These are phyloP conservation scores for Clitopilus hobsonii DNA, from an alignment of 768 basidiomycete genomes.

Conservation along the genomic window DNA sequence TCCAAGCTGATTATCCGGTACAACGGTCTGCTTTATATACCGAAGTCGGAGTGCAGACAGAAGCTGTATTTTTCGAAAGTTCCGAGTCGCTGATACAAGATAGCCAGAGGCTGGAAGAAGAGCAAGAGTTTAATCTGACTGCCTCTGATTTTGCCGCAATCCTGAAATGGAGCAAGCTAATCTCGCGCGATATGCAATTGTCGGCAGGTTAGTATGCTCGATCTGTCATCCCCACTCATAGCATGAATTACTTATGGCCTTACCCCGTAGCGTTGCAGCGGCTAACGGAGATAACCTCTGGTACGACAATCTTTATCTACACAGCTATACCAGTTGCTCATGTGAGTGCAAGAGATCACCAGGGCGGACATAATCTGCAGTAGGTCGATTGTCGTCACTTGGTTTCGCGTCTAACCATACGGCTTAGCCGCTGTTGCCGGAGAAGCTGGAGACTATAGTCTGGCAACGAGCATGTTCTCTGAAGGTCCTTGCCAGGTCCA, in stretches of 20 bases:
- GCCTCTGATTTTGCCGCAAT: constrained; percentile 65
- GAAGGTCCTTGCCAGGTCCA: constrained; percentile 62
- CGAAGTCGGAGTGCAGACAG: constrained; percentile 65
- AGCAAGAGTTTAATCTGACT: constrained; percentile 52
- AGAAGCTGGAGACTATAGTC: constrained; percentile 66
- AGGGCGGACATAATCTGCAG: background rate
- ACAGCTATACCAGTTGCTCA: background rate
- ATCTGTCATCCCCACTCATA: no score
- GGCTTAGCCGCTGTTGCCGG: constrained; percentile 65
- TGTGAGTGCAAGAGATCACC: background rate
- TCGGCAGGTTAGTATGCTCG: constrained; percentile 51
- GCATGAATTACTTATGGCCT: no score
- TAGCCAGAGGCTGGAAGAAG: constrained; percentile 33
- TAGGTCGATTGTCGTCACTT: no score
- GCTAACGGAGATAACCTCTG: constrained; percentile 68
- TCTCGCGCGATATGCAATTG: constrained; percentile 69
- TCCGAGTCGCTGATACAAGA: constrained; percentile 21
- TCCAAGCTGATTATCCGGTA: constrained; percentile 39
- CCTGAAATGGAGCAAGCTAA: constrained; percentile 70
- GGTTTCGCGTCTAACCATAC: no score
- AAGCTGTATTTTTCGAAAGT: constrained; percentile 25
- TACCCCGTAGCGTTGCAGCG: constrained; percentile 50
- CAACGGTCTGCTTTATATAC: constrained; percentile 54
- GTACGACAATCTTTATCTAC: constrained; percentile 22
- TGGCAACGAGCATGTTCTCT: constrained; percentile 60